phyloP scores from a whole-genome alignment of 1,284 basidiomycete genomes.

The Schizopora paradoxa region DNA sequence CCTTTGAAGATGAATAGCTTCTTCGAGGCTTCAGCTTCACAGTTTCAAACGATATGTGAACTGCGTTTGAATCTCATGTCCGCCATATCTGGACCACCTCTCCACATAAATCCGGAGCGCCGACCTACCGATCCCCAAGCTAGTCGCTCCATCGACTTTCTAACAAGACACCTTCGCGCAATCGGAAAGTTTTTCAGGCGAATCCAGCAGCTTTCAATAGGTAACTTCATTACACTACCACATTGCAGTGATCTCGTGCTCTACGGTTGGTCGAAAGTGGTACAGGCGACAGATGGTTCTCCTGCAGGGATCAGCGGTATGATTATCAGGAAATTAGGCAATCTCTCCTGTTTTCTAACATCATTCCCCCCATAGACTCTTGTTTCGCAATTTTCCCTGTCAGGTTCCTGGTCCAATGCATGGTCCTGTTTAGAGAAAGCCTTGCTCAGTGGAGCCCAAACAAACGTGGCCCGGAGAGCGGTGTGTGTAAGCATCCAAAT shows the following conservation, averaged over 20 bases:
- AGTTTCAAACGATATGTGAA: conserved; percentile 49
- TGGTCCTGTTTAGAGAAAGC: conserved; percentile 85
- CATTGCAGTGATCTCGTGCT: conserved; percentile 60
- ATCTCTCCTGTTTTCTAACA: not conserved
- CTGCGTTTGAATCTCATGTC: conserved; percentile 39
- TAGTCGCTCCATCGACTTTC: conserved; percentile 41
- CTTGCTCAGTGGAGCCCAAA: conserved; percentile 67
- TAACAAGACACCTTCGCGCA: conserved; percentile 61
- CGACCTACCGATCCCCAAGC: conserved; percentile 25
- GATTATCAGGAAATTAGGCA: conserved; percentile 12
- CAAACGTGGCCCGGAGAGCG: conserved; percentile 54
- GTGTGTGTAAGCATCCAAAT: conserved; percentile 45
- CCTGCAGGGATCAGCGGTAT: conserved; percentile 53
- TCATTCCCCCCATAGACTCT: conserved; percentile 36
- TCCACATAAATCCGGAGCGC: not conserved
- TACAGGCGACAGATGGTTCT: conserved; percentile 54
- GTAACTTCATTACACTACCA: conserved; percentile 60
- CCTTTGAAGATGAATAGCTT: conserved; percentile 47
- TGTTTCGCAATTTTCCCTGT: conserved; percentile 57
- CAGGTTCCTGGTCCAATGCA: conserved; percentile 79
- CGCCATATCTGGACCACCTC: conserved; percentile 26
- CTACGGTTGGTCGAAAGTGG: conserved; percentile 75
- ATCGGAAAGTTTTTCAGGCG: conserved; percentile 76
- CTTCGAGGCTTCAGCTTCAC: conserved; percentile 52
- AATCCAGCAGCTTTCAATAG: conserved; percentile 55